Evolutionary conservation across 176 grass and related monocot species (phyloP).

Genomic region (Puya raimondii): DNA sequence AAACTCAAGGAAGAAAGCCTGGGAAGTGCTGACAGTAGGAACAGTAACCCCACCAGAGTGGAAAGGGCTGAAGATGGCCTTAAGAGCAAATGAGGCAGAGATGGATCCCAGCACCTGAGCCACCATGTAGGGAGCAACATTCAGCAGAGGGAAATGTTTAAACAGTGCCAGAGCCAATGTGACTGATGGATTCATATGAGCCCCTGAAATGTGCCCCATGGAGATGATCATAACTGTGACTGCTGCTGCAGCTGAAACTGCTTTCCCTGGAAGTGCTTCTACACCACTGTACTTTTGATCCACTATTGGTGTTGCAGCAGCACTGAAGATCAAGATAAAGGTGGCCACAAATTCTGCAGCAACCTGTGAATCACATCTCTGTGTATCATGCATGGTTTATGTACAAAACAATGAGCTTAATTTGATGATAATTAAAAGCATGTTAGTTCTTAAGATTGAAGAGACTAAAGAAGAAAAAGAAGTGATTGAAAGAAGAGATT

Average conservation of each 20-base stretch:
- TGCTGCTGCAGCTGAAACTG: conserved; percentile 28
- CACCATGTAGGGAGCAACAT: conserved; percentile 31
- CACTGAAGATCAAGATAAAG: conserved; percentile 56
- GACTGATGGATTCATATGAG: conserved; percentile 61
- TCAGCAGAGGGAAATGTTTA: conserved; percentile 37
- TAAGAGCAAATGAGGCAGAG: conserved; percentile 34
- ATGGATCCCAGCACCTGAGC: conserved; percentile 43
- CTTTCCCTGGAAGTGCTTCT: conserved; percentile 39
- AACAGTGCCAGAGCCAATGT: conserved; percentile 46
- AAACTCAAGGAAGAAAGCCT: conserved; percentile 74
- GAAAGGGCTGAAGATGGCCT: conserved; percentile 35
- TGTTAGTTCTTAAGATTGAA: too few species aligned
- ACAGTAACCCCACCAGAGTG: conserved; percentile 38
- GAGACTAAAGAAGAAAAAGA: too few species aligned
- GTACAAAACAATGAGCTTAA: too few species aligned
- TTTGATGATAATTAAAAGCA: too few species aligned
- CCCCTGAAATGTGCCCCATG: conserved; percentile 49
- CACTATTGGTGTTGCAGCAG: conserved; percentile 44
- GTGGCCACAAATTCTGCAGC: conserved; percentile 53
- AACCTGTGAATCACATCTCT: conserved; percentile 12
- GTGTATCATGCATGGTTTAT: too few species aligned
- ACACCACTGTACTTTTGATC: conserved; percentile 37
- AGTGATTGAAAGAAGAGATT: too few species aligned
- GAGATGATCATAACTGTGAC: conserved; percentile 47
- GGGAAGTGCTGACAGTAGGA: conserved; percentile 22